Base-by-base conservation (phyloP, 768 basidiomycete species). In the Lactarius evosmus region DNA sequence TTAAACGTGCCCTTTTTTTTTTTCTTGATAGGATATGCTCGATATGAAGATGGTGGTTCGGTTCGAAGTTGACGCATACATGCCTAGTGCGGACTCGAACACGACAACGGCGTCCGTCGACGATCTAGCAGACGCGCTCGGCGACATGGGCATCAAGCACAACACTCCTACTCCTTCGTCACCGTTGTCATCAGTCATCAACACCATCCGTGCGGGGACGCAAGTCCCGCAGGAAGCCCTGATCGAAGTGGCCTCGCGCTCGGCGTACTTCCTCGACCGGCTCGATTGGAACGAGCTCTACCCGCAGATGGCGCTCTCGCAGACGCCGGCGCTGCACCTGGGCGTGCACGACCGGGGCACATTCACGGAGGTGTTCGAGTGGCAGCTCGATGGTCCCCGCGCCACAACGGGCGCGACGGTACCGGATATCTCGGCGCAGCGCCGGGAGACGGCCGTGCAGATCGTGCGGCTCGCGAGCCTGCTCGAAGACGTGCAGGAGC, bases 241-340 rank as follows among this genome's bases (percentile, higher is more conserved):
- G 61, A 64, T 77, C 56, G 78, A 78, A 46, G 65, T 79, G 50
- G 71, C 74, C 53, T 78, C 79, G 41, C 62, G 70, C 17, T 67
- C 72, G 29, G 19, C 22, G 29, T 56, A 56, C 17, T 65, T 44
- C 57, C 41, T 73, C 27, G 67, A 72, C 1, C 38, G 46, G 7
- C 76, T 77, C 62, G 76, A 86, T 68, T 89, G 87, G 87, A 75
- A 69, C 30, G 85, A 88, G 16, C 74, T 77, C 2, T 89, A 84
- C 71, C 83, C 85, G 0, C 88, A 90, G 70, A 74, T 90, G 9
- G 86, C 82, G 70, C 79, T 91, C 61, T 88, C 89, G 9, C 85
- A 86, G 70, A 90, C 86, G 0, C 75, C 79, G 1, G 80, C 84
- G 67, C 79, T 85, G 62, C 85, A 82, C 70, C 74, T 88, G 56